Conservation (phyloP, 805 yeast species). For the Lipomyces japonicus region DNA sequence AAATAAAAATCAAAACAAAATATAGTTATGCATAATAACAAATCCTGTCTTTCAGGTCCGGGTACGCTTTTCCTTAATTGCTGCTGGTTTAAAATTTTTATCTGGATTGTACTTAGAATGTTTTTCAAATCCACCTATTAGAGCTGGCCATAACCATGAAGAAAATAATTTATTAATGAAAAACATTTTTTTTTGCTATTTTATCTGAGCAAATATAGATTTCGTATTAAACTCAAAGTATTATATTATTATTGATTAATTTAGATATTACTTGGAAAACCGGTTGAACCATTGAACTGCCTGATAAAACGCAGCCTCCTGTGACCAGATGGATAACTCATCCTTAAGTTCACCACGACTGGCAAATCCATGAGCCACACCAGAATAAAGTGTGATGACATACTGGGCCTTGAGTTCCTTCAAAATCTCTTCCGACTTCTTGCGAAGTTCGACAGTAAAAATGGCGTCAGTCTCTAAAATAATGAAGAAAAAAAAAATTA, state of each 20-base stretch:
- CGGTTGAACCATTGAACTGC: slow-evolving; percentile 25
- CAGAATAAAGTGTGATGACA: slow-evolving; percentile 58
- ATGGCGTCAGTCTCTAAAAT: slow-evolving; percentile 48
- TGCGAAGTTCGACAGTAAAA: slow-evolving; percentile 63
- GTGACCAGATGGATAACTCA: slow-evolving; percentile 58
- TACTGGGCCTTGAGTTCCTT: slow-evolving; percentile 52
- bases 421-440: slow-evolving; percentile 55
- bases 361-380: slow-evolving; percentile 72
- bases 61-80: too few species aligned
- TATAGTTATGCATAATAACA: too few species aligned
- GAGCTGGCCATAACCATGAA: too few species aligned
- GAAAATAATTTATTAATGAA: background rate
- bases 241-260: background rate
- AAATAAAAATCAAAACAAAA: too few species aligned
- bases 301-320: slow-evolving; percentile 54
- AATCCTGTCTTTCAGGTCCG: too few species aligned
- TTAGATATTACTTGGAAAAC: slow-evolving; percentile 18
- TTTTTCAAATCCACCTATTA: too few species aligned
- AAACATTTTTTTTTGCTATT: background rate
- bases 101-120: too few species aligned
- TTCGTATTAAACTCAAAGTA: background rate
- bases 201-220: background rate
- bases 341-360: slow-evolving; percentile 65
- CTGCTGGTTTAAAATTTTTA: too few species aligned
- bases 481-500: background rate